Conservation (phyloP, 1,284 basidiomycete genomes). For the Heimioporus retisporus region DNA sequence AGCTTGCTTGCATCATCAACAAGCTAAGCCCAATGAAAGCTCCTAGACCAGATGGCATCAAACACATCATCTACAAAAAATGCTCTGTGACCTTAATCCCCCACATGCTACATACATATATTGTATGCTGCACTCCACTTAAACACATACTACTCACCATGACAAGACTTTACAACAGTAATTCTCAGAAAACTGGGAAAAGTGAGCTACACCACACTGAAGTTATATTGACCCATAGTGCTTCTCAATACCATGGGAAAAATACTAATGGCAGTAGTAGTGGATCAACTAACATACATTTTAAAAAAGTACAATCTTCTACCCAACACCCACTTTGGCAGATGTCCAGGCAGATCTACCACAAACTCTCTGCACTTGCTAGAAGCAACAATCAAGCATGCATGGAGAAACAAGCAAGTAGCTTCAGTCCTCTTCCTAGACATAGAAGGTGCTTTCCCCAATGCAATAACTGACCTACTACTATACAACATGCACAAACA, state of each 20-base stretch:
- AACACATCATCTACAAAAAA: background rate
- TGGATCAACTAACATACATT: background rate
- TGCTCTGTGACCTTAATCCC: background rate
- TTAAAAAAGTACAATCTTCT: background rate
- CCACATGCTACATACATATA: background rate
- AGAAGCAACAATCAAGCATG: background rate
- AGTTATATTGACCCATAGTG: background rate
- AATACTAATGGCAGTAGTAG: background rate
- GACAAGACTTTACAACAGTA: background rate
- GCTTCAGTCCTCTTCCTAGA: background rate
- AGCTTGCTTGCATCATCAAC: background rate
- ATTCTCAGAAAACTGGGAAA: background rate
- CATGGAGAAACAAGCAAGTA: background rate
- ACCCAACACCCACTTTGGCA: background rate
- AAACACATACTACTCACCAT: background rate
- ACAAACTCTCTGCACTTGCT: background rate
- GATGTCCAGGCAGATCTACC: background rate
- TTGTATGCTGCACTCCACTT: background rate
- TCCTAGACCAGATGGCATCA: background rate
- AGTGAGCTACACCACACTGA: background rate
- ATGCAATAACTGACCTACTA: slow-evolving; percentile 33
- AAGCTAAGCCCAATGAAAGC: background rate
- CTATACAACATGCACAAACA: slow-evolving; percentile 42
- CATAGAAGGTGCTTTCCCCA: slow-evolving; percentile 36
- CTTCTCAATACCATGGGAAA: background rate